These are phyloP conservation scores for Penicillium sp. DNA, from an alignment of 2,329 filamentous ascomycete species.

Conservation along the genomic window DNA sequence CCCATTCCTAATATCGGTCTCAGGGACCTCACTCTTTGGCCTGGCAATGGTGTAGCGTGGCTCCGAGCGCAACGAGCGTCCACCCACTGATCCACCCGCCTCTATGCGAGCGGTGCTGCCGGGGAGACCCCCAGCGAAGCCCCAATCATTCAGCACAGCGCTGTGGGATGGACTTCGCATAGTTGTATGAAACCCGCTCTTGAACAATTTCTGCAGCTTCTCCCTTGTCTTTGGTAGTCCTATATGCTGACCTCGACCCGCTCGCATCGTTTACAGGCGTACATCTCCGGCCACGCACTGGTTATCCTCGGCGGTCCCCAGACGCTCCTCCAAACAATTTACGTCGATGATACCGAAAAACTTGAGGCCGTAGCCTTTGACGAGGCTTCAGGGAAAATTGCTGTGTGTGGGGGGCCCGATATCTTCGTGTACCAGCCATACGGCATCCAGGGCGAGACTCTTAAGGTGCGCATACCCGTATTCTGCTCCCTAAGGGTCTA, in stretches of 20 bases:
- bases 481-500: background rate
- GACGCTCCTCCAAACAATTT: conserved; percentile 81
- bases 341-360: conserved; percentile 68
- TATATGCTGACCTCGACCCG: conserved; percentile 12
- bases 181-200: conserved; percentile 55
- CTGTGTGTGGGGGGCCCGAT: conserved; percentile 63
- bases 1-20: no score
- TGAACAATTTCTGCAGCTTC: background rate
- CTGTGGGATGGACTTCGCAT: conserved; percentile 70
- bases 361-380: conserved; percentile 79
- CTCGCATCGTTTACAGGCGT: conserved; percentile 57
- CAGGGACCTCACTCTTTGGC: conserved; percentile 1
- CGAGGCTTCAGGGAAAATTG: conserved; percentile 79
- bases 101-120: conserved; percentile 77
- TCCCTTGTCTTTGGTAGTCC: background rate
- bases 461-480: conserved; percentile 60
- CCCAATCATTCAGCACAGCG: conserved; percentile 72
- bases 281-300: conserved; percentile 85
- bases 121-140: conserved; percentile 71
- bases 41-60: conserved; percentile 37
- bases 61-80: conserved; percentile 29
- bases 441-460: conserved; percentile 64
- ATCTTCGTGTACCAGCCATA: conserved; percentile 78
- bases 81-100: conserved; percentile 33
- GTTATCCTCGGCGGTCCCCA: conserved; percentile 74